Evolutionary conservation across 805 yeast species (phyloP), one percentile per base, ranked within the genome.

Genomic region (Spathaspora hagerdaliae): DNA sequence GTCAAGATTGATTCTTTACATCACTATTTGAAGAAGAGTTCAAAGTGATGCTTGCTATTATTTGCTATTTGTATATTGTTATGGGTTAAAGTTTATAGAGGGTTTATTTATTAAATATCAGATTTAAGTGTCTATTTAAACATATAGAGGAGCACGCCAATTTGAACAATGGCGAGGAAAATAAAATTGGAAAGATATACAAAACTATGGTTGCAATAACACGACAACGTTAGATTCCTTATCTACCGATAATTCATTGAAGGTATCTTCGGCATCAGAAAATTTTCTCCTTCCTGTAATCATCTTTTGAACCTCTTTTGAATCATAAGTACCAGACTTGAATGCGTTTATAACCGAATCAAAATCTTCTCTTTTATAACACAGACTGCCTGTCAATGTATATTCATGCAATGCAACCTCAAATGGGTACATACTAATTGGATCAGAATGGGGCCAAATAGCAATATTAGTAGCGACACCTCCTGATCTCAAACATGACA

Each of bases 401-500:
- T 75, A 81, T 57, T 82, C 87, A 47, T 72, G 73, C 49, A 71
- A 64, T 3, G 83, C 74, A 14, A 78, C 58, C 51, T 68, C 72
- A 82, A 78, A 79, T 45, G 83, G 84, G 52, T 66, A 67, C 53
- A 71, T 75, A 26, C 65, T 65, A 27, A 74, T 59, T 6, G 82
- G 73, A 31, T 69, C 62, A 29, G 32, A 9, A 38, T 72, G 67
- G n/a, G 81, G 79, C 83, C 85, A 81, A 40, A 82, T 76, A 5
- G 87, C 87, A 42, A 82, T 71, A 58, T 82, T 82, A 31, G 79
- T 77, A 26, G 81, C 75, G 1, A 69, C 65, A 39, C 87, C 87
- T 44, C 76, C 72, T 3, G 78, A 72, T 1, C 73, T 63, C 9
- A 79, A 61, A 1, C 78, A 77, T 31, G 63, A 64, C 32, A 82